Percentiles rank a stretch among this genome's conserved stretches.
Evolutionary conservation across 345 rosid species (phyloP).

Genomic region (Populus pruinosa): DNA sequence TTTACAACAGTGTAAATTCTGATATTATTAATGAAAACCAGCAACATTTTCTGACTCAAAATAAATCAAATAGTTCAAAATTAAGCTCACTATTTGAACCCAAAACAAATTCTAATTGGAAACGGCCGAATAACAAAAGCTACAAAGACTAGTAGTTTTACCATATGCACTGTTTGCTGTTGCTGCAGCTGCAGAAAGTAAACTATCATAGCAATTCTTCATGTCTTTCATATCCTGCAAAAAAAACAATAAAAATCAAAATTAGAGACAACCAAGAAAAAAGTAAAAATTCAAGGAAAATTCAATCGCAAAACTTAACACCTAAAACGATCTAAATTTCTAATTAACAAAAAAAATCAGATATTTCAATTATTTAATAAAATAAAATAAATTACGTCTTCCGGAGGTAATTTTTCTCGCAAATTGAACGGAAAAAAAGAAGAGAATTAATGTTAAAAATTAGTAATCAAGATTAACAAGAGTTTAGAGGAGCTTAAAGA

Average conservation of each 20-base stretch:
- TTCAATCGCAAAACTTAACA: neutral
- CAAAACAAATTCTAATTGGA: neutral
- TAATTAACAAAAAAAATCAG: neutral
- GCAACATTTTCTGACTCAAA: neutral
- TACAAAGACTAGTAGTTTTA: constrained; percentile 19
- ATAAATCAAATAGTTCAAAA: neutral
- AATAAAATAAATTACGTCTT: neutral
- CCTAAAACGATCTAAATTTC: neutral
- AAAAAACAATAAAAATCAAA: constrained; percentile 5
- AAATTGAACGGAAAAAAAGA: neutral
- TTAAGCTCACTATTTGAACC: neutral
- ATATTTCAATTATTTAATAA: neutral
- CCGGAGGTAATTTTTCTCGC: neutral
- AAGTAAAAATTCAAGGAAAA: neutral
- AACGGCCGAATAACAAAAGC: neutral
- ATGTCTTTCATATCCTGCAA: constrained; percentile 83
- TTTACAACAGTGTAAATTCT: neutral
- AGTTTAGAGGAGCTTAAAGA: neutral
- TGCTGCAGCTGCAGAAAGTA: constrained; percentile 91
- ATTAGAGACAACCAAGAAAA: neutral
- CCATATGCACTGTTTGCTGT: constrained; percentile 94
- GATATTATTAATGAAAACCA: neutral
- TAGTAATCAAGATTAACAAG: neutral
- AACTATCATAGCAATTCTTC: constrained; percentile 91
- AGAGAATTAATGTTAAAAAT: neutral